Percentiles rank a stretch among this genome's conserved stretches.
Conservation (phyloP, 2,329 filamentous ascomycete genomes). For the Aspergillus japonicus region DNA sequence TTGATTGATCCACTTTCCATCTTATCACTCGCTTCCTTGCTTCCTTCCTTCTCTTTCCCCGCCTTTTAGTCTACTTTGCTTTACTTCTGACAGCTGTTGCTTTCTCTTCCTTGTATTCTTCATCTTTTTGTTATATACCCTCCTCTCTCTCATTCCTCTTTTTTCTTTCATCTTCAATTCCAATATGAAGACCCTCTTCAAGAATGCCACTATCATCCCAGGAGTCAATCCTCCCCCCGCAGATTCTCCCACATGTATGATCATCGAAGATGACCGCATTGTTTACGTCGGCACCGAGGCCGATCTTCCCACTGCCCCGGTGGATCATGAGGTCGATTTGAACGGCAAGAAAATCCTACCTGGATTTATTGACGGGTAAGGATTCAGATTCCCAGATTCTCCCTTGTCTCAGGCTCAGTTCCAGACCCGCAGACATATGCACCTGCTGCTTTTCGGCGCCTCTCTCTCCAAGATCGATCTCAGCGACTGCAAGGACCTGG, state of each 20-base stretch:
- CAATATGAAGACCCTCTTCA: slow-evolving; percentile 21
- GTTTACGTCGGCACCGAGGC: slow-evolving; percentile 39
- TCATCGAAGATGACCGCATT: slow-evolving; percentile 43
- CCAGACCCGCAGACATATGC: slow-evolving; percentile 19
- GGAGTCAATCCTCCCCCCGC: neutral
- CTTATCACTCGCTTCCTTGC: neutral
- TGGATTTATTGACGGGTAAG: slow-evolving; percentile 51
- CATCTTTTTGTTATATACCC: neutral
- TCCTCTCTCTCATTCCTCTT: neutral
- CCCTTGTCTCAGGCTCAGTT: slow-evolving; percentile 21
- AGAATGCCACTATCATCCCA: slow-evolving; percentile 15
- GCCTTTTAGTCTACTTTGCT: neutral
- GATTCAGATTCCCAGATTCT: neutral
- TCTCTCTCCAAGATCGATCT: slow-evolving; percentile 44
- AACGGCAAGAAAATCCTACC: slow-evolving; percentile 41
- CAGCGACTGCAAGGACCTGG: no score
- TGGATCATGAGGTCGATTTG: slow-evolving; percentile 33
- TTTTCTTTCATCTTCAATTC: neutral
- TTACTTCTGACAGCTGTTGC: neutral
- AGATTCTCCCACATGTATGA: slow-evolving; percentile 24
- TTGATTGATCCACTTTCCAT: neutral
- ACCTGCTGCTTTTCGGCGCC: slow-evolving; percentile 49
- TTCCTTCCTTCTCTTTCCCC: neutral
- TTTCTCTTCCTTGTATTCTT: neutral
- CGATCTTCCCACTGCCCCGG: slow-evolving; percentile 18